A percentile compares a stretch with the other conserved stretches of the same genome.
Conservation (phyloP, 2,329 filamentous ascomycete genomes). For the Calonectria ilicicola region DNA sequence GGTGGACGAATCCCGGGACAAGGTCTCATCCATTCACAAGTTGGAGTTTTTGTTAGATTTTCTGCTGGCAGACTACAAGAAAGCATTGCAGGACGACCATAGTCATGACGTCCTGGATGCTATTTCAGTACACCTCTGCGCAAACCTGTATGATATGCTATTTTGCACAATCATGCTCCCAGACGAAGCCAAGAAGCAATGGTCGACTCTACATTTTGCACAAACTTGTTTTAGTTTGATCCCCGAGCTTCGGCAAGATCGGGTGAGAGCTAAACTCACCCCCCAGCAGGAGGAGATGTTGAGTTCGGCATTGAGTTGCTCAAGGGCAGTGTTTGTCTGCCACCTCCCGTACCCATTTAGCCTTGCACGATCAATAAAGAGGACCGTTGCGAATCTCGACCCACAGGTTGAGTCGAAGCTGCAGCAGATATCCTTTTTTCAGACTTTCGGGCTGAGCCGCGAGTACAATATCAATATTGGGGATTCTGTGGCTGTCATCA, state of each 20-base stretch:
- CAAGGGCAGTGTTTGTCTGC: not conserved
- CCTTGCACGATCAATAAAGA: not conserved
- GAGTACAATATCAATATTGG: not conserved
- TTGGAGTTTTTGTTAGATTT: not conserved
- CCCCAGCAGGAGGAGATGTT: not conserved
- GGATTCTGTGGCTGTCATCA: not conserved
- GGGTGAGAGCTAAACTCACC: not conserved
- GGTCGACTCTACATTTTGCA: not conserved
- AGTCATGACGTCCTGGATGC: not conserved
- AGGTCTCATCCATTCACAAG: not conserved
- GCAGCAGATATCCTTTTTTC: not conserved
- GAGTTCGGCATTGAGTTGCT: not conserved
- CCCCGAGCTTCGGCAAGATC: not conserved
- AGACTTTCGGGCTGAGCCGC: not conserved
- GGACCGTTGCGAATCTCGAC: not conserved
- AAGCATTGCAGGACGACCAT: not conserved
- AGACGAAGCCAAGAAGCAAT: not conserved
- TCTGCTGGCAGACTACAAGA: not conserved
- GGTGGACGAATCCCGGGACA: not conserved
- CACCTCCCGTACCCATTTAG: not conserved
- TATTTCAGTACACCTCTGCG: not conserved
- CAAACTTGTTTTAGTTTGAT: not conserved
- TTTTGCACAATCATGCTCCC: not conserved
- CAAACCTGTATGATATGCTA: not conserved
- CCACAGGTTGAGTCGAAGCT: not conserved